A percentile compares a stretch with the other conserved stretches of the same genome.
Evolutionary conservation across 176 grass and related monocot genomes (phyloP).

Genomic region (Musa itinerans): DNA sequence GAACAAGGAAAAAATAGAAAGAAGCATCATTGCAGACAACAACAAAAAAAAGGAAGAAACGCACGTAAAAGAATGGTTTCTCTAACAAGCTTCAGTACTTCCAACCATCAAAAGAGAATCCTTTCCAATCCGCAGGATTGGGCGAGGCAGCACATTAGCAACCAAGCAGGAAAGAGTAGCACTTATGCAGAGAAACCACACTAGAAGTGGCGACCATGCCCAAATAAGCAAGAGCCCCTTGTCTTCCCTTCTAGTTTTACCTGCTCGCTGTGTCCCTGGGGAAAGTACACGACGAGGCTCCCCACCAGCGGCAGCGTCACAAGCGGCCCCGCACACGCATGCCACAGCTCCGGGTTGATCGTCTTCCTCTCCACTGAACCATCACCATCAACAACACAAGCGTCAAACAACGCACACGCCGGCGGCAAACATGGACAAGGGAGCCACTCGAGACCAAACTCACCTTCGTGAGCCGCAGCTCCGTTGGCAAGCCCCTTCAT

Average conservation of each 20-base stretch:
- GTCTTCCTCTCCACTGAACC: slow-evolving; percentile 55
- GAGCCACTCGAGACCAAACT: not conserved
- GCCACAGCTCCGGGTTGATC: slow-evolving; percentile 91
- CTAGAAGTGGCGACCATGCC: not conserved
- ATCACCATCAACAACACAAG: not conserved
- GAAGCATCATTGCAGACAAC: not conserved
- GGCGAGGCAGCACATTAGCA: not conserved
- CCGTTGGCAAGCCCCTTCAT: not conserved
- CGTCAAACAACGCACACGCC: not conserved
- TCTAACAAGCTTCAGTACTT: not conserved
- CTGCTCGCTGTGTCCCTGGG: slow-evolving; percentile 96
- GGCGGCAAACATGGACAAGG: not conserved
- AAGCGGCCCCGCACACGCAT: slow-evolving; percentile 87
- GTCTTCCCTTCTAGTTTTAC: slow-evolving; percentile 13
- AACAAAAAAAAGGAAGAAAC: not conserved
- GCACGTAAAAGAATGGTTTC: not conserved
- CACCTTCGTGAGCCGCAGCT: not conserved
- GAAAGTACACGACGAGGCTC: slow-evolving; percentile 96
- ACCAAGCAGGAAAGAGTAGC: not conserved
- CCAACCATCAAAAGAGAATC: not conserved
- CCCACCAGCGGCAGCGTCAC: slow-evolving; percentile 78
- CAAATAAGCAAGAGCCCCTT: not conserved
- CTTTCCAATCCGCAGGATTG: not conserved
- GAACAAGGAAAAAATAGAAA: not conserved
- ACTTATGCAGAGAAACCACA: not conserved